phyloP scores from a whole-genome alignment of 495 filamentous ascomycete genomes.

The Lichenothelia convexa region DNA sequence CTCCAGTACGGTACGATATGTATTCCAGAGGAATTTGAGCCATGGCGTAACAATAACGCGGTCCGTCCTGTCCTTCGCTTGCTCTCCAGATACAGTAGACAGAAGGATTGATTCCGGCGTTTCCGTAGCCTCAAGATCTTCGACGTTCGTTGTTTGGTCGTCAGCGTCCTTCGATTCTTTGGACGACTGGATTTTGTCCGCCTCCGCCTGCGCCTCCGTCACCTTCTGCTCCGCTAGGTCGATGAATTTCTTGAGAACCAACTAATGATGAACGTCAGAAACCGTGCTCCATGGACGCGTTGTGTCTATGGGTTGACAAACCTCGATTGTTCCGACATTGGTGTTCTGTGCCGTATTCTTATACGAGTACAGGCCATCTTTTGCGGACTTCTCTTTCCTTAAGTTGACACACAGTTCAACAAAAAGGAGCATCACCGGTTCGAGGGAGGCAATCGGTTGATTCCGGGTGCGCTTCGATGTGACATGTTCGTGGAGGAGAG shows the following conservation, averaged over 20 bases:
- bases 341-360: constrained; percentile 99
- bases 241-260: constrained; percentile 93
- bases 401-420: constrained; percentile 94
- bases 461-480: constrained; percentile 93
- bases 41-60: constrained; percentile 95
- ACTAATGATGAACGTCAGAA: constrained; percentile 22
- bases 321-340: constrained; percentile 94
- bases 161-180: constrained; percentile 51
- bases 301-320: constrained; percentile 18
- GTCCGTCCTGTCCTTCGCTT: constrained; percentile 90
- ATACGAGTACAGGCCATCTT: constrained; percentile 97
- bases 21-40: constrained; percentile 99
- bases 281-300: constrained; percentile 1
- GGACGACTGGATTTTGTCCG: constrained; percentile 78
- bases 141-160: constrained; percentile 66
- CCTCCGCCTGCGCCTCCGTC: constrained; percentile 86
- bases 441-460: constrained; percentile 87
- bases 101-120: constrained; percentile 96
- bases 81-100: constrained; percentile 93
- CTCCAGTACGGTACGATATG: constrained; percentile 95
- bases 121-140: constrained; percentile 91
- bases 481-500: constrained; percentile 96
- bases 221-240: constrained; percentile 93
- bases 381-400: constrained; percentile 91
- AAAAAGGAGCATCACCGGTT: constrained; percentile 95